phyloP scores from a whole-genome alignment of 495 filamentous ascomycete species.

The Penicillium bovifimosum region DNA sequence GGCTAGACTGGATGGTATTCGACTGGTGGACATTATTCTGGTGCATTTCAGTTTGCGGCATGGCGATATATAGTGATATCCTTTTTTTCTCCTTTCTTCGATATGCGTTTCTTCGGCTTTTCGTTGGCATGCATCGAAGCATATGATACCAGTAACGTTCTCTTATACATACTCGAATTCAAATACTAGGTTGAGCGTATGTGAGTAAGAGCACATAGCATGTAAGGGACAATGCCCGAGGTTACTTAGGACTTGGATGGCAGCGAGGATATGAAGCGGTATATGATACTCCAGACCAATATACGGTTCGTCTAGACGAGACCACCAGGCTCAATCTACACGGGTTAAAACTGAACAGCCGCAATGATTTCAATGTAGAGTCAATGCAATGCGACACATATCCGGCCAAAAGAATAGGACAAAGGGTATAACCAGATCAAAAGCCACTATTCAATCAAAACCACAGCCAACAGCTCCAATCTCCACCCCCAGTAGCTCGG shows the following conservation, averaged over 20 bases:
- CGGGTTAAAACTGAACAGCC: neutral
- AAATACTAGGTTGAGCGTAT: neutral
- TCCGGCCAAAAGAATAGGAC: neutral
- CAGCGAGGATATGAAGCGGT: too few relatives aligned
- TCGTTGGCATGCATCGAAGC: slow-evolving; percentile 3
- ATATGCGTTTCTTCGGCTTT: neutral
- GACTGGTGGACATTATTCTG: neutral
- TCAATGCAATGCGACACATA: neutral
- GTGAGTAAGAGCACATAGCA: too few relatives aligned
- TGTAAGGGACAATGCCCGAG: neutral
- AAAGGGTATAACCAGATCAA: neutral
- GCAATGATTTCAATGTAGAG: neutral
- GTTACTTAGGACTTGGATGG: neutral
- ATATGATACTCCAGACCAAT: neutral
- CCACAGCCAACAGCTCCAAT: neutral
- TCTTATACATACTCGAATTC: neutral
- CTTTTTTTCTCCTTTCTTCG: neutral
- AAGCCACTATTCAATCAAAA: neutral
- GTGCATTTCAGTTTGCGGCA: neutral
- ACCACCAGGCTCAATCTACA: neutral
- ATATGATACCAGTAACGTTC: slow-evolving; percentile 16
- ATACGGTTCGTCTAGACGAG: neutral
- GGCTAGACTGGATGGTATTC: neutral
- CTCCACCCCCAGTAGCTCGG: neutral
- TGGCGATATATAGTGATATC: neutral